A percentile compares a stretch with the other conserved stretches of the same genome.
phyloP scores from a whole-genome alignment of 352 stramenopile species.

The Phytophthora sansomeana region DNA sequence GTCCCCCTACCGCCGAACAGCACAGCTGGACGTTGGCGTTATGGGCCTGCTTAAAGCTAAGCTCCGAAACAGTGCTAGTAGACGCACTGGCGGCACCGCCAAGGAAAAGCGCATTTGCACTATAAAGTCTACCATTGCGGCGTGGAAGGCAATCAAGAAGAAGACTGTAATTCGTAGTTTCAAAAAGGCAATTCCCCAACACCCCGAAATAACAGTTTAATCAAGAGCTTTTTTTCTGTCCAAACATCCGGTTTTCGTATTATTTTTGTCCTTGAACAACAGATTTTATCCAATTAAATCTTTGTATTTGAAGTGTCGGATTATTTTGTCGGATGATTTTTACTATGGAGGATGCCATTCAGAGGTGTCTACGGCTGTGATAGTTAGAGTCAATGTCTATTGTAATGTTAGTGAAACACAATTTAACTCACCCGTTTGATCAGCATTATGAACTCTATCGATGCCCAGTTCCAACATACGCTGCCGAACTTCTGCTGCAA shows the following conservation, averaged over 20 bases:
- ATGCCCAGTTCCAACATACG: too few relatives aligned
- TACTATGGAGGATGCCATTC: too few relatives aligned
- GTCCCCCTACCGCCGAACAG: constrained; percentile 4
- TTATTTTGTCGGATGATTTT: too few relatives aligned
- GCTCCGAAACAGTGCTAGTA: background rate
- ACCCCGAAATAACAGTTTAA: constrained; percentile 7
- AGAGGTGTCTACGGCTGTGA: too few relatives aligned
- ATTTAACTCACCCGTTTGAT: too few relatives aligned
- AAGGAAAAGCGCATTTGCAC: constrained; percentile 3
- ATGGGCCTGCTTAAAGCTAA: background rate
- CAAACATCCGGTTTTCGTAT: background rate
- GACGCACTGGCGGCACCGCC: background rate
- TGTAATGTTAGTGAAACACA: too few relatives aligned
- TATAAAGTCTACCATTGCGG: constrained; percentile 4
- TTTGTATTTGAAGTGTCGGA: too few relatives aligned
- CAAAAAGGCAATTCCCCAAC: constrained; percentile 2
- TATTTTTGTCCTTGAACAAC: too few relatives aligned
- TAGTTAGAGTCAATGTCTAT: too few relatives aligned
- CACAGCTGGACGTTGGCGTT: background rate
- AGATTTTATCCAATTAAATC: too few relatives aligned
- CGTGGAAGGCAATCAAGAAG: background rate
- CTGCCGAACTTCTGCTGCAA: too few relatives aligned
- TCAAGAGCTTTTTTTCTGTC: background rate
- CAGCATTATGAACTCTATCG: too few relatives aligned
- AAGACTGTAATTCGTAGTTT: constrained; percentile 8